Conservation (phyloP, 495 filamentous ascomycete genomes). For the Thozetella sp. region DNA sequence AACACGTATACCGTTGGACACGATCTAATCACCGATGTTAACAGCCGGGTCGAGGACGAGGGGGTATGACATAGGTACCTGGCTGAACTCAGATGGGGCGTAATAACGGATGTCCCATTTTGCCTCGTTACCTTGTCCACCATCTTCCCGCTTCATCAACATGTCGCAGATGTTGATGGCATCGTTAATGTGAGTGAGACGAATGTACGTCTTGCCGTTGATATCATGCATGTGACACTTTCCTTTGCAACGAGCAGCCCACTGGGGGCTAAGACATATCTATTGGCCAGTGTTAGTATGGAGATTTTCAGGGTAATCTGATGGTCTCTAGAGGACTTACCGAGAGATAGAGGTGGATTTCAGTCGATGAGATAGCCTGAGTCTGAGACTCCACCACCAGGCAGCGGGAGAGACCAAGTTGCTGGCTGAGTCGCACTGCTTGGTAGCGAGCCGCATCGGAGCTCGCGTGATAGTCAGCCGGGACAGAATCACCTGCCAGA, state of each 20-base stretch:
- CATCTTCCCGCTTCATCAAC: background rate
- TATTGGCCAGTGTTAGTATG: constrained; percentile 31
- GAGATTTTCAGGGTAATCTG: background rate
- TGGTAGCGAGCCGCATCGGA: constrained; percentile 1
- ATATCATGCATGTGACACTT: constrained; percentile 23
- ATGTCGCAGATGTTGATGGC: constrained; percentile 48
- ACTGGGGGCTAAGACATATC: constrained; percentile 10
- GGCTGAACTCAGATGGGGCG: constrained; percentile 38
- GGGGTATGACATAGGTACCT: constrained; percentile 17
- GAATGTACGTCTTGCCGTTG: constrained; percentile 48
- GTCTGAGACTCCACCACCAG: constrained; percentile 30
- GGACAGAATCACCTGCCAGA: constrained; percentile 1
- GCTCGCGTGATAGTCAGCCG: too few species aligned
- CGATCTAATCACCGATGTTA: constrained; percentile 15
- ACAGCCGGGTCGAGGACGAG: background rate
- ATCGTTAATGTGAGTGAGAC: constrained; percentile 60
- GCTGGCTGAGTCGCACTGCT: constrained; percentile 26
- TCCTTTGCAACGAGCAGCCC: constrained; percentile 20
- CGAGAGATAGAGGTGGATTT: constrained; percentile 35
- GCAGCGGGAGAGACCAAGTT: constrained; percentile 37
- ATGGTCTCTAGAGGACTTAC: constrained; percentile 21
- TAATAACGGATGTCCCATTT: constrained; percentile 36
- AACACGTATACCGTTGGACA: constrained; percentile 18
- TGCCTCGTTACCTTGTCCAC: background rate
- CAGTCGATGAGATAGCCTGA: constrained; percentile 18